These are phyloP conservation scores for Bryoglossum gracile DNA, from an alignment of 495 filamentous ascomycete genomes.

Conservation along the genomic window DNA sequence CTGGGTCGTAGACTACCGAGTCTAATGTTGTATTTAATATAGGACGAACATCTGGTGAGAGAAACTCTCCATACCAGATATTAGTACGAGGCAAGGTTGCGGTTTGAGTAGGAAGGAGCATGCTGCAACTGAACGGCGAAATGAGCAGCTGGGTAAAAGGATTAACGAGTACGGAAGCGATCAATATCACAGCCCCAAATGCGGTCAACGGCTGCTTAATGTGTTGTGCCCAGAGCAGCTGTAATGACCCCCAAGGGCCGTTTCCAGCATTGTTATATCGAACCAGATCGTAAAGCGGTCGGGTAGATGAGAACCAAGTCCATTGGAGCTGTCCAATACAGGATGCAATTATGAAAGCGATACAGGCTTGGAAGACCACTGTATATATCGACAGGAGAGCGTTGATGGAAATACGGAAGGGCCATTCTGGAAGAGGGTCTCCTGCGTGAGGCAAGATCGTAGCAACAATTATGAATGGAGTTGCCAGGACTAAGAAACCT, in stretches of 20 bases:
- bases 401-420: slow-evolving; percentile 23
- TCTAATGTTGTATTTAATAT: no score
- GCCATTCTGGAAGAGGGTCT: slow-evolving; percentile 24
- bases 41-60: slow-evolving; percentile 5
- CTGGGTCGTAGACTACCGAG: slow-evolving; percentile 2
- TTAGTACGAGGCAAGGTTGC: slow-evolving; percentile 15
- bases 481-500: not conserved
- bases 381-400: slow-evolving; percentile 22
- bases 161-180: not conserved
- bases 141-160: slow-evolving; percentile 5
- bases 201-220: not conserved
- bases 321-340: slow-evolving; percentile 24
- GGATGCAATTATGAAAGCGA: slow-evolving; percentile 15
- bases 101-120: slow-evolving; percentile 1
- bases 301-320: slow-evolving; percentile 17
- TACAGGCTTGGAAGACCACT: slow-evolving; percentile 22
- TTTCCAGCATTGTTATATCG: slow-evolving; percentile 16
- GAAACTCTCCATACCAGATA: slow-evolving; percentile 1
- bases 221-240: slow-evolving; percentile 12
- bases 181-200: not conserved
- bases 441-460: slow-evolving; percentile 21
- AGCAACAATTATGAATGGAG: slow-evolving; percentile 7
- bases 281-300: slow-evolving; percentile 19
- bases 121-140: not conserved
- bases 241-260: slow-evolving; percentile 16